A percentile compares a stretch with the other conserved stretches of the same genome.
phyloP scores from a whole-genome alignment of 73 alveolate genomes.

The Paramecium sonneborni region DNA sequence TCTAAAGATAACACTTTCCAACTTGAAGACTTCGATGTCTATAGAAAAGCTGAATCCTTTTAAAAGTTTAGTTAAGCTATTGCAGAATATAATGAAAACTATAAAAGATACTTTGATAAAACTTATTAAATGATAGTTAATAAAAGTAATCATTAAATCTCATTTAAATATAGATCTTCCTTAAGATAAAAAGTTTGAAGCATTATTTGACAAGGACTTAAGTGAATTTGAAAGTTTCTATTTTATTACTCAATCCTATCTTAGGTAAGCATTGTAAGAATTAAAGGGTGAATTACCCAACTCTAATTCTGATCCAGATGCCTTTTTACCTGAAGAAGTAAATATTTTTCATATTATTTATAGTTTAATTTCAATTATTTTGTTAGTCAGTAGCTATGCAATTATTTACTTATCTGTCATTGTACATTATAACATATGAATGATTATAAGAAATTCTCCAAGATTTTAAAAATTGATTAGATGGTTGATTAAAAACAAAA shows the following conservation, averaged over 20 bases:
- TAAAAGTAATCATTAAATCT: constrained; percentile 23
- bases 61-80: constrained; percentile 55
- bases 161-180: constrained; percentile 6
- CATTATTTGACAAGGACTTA: constrained; percentile 61
- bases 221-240: constrained; percentile 67
- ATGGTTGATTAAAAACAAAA: constrained; percentile 38
- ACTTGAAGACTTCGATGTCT: constrained; percentile 43
- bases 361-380: background rate
- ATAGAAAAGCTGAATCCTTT: constrained; percentile 53
- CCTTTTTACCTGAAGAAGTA: constrained; percentile 4
- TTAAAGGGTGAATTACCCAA: background rate
- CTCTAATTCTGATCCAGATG: background rate
- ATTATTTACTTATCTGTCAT: constrained; percentile 29
- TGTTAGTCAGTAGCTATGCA: background rate
- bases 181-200: constrained; percentile 62
- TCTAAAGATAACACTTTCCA: constrained; percentile 25
- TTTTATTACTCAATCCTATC: constrained; percentile 53
- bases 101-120: constrained; percentile 45
- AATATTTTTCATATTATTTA: background rate
- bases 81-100: constrained; percentile 56
- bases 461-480: constrained; percentile 15
- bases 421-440: background rate
- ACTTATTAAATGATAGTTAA: background rate
- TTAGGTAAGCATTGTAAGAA: constrained; percentile 57
- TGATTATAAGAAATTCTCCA: constrained; percentile 49